Conservation (phyloP, 352 stramenopile genomes). For the Blastocystis sp. region DNA sequence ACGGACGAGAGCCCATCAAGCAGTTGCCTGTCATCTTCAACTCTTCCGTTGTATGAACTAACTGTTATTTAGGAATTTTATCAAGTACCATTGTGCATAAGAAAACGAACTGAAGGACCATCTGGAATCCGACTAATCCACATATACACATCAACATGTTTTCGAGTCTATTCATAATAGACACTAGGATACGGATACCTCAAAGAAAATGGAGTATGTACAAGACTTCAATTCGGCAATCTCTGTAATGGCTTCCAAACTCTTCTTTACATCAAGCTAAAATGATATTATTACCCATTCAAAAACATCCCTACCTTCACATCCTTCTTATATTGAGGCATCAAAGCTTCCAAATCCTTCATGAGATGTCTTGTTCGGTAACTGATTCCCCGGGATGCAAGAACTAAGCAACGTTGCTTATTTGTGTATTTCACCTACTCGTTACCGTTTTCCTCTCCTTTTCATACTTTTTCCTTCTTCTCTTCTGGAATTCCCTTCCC, state of each 20-base stretch:
- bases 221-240: slow-evolving; percentile 89
- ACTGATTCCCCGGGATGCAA: slow-evolving; percentile 82
- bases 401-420: slow-evolving; percentile 84
- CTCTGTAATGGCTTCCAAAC: slow-evolving; percentile 87
- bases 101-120: slow-evolving; percentile 90
- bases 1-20: slow-evolving; percentile 86
- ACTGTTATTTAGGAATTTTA: background rate
- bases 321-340: slow-evolving; percentile 97
- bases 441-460: slow-evolving; percentile 39
- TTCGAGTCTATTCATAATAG: slow-evolving; percentile 72
- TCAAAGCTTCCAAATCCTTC: slow-evolving; percentile 89
- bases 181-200: slow-evolving; percentile 77
- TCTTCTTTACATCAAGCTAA: slow-evolving; percentile 81
- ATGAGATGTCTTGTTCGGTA: slow-evolving; percentile 92
- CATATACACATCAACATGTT: slow-evolving; percentile 95
- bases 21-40: slow-evolving; percentile 97
- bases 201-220: slow-evolving; percentile 41
- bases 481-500: background rate
- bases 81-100: slow-evolving; percentile 84
- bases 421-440: slow-evolving; percentile 72
- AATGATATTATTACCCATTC: background rate
- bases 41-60: slow-evolving; percentile 99
- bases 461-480: slow-evolving; percentile 46
- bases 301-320: slow-evolving; percentile 74
- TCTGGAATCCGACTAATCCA: slow-evolving; percentile 88